Evolutionary conservation across 257 asterid genomes (phyloP), one percentile per base, ranked within the genome.

Genomic region (Nicotiana tomentosiformis): DNA sequence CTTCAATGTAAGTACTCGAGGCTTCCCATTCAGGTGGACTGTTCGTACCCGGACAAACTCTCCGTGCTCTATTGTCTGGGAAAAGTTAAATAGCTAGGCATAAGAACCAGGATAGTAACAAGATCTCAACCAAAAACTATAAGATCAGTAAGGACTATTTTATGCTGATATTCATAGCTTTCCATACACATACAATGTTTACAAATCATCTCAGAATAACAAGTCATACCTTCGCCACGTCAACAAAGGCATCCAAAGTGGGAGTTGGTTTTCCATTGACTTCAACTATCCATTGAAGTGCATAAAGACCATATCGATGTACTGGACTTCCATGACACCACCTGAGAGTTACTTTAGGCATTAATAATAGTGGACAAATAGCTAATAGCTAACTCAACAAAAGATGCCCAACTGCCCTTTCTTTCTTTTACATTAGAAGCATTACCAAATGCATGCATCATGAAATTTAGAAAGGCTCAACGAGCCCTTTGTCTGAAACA

Each of bases 241-340:
- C 89, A 77, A 90, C 92, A 81, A 96, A 96, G 83, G 98, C 91
- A 90, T 96, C 98, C 87, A 96, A 89, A 87, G 92, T 90, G 23
- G 97, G 97, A 83, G 98, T 96, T 69, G 90, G 95, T 86, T 91
- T 94, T 77, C 99, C 99, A 67, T 96, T 96, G 46, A 96, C 93
- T 90, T 94, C 98, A n/a, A 94, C 94, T 62, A 94, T 96, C 98
- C 98, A 96, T 85, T 91, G 99, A 78, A 93, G 98, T 77, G 99
- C 97, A 90, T 94, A 94, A 72, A 94, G 90, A 86, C 98, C 97
- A 86, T 93, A 96, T 46, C 98, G 89, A 85, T 94, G 97, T 43
- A 77, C 99, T 83, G 99, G 99, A 89, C 99, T 96, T 72, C 99
- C 99, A 77, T 94, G 98, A 87, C 99, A 94, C 98, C 97, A 92